Base-by-base conservation (phyloP, 306 rosid species). In the Acmispon strigosus region DNA sequence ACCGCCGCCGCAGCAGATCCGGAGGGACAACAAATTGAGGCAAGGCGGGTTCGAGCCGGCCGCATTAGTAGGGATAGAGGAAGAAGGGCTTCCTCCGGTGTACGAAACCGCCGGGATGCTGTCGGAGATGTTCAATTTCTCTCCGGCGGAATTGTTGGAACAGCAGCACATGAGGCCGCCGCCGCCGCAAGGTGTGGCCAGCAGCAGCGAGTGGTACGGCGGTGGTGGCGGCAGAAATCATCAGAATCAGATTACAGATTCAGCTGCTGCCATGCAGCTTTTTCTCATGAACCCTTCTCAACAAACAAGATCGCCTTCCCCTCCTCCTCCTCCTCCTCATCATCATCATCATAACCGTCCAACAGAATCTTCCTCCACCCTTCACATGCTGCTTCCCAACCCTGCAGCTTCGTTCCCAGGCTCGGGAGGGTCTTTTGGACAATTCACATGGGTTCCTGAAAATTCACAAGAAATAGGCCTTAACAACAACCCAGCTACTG, bases 201-300 rank as follows among this genome's bases (percentile, higher is more conserved):
- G 72, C 15, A 50, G 52, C 4, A 1, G 67, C 20, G 97, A 91
- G 1, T 94, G 97, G 96, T 91, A 87, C 17, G 92, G 92, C 14
- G 80, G 52, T 1, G 85, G 75, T 6, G 84, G 78, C 44, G 44
- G 75, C 15, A 82, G 80, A 70, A 71, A 79, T 71, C 76, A 68
- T 2, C 75, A 58, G 11, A 78, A 76, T 3, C 58, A 45, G 18
- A 94, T 89, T 86, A 89, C 90, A 2, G 96, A 88, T 49, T 85
- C 98, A 13, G 98, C 96, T 0, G 92, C 97, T 5, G 98, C 99
- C 89, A 95, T 95, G 99, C 99, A 95, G 52, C 96, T 95, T 63
- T 94, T 91, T 66, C 80, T 91, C 3, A 91, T 87, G 96, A 91
- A 91, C 59, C 97, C 99, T 20, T 87, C 55, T 43, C 32, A 39